Percentiles rank a stretch among this genome's conserved stretches.
phyloP scores from a whole-genome alignment of 2,329 filamentous ascomycete genomes.

The Colletotrichum shisoi region DNA sequence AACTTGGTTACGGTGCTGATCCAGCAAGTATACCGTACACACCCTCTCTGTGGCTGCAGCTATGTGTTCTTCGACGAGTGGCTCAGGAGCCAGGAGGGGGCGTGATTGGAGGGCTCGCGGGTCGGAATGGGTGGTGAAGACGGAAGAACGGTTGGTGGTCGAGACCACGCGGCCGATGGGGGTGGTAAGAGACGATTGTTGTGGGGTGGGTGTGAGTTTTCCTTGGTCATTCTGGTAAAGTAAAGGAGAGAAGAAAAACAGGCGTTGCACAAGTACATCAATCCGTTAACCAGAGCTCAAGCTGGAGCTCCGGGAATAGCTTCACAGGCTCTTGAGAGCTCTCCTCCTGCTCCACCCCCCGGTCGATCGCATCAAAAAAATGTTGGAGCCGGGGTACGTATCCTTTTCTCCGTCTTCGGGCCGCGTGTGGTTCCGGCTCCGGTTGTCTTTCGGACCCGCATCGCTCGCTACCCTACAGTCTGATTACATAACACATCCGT shows the following conservation, averaged over 20 bases:
- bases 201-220: too few species aligned
- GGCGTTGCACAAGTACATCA: too few species aligned
- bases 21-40: slow-evolving; percentile 11
- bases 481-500: not conserved
- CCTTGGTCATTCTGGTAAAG: too few species aligned
- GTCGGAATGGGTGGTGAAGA: not conserved
- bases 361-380: slow-evolving; percentile 7
- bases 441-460: too few species aligned
- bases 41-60: slow-evolving; percentile 13
- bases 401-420: not conserved
- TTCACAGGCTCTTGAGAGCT: slow-evolving; percentile 15
- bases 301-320: slow-evolving; percentile 18
- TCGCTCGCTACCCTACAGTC: too few species aligned
- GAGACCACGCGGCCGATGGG: slow-evolving; percentile 3
- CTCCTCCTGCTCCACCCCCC: not conserved
- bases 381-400: slow-evolving; percentile 6
- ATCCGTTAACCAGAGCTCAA: not conserved
- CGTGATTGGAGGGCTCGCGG: slow-evolving; percentile 27
- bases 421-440: slow-evolving; percentile 24
- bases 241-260: too few species aligned
- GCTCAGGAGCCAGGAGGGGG: not conserved
- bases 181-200: not conserved
- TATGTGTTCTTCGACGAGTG: slow-evolving; percentile 29
- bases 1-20: not conserved
- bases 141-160: not conserved